These are phyloP conservation scores for Ilex paraguariensis DNA, from an alignment of 305 asterid species.

Conservation along the genomic window DNA sequence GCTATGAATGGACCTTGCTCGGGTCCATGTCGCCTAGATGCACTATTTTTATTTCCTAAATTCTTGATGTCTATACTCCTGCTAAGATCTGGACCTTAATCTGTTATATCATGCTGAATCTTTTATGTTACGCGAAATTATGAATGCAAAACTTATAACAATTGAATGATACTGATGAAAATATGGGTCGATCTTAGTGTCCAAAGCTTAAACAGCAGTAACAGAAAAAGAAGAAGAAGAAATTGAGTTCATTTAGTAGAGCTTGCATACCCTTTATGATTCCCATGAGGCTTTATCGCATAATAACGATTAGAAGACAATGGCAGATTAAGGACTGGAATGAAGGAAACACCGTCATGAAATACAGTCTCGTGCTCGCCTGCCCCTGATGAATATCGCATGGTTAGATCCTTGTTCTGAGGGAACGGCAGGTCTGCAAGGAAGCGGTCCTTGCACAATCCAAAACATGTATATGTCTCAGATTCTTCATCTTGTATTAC, in stretches of 20 bases:
- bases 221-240: too few relatives aligned
- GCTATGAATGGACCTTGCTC: too few relatives aligned
- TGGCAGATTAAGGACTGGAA: conserved; percentile 19
- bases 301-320: conserved; percentile 8
- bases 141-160: too few relatives aligned
- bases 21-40: too few relatives aligned
- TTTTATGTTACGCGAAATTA: too few relatives aligned
- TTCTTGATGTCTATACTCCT: too few relatives aligned
- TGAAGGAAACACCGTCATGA: conserved; percentile 7
- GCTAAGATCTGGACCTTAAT: too few relatives aligned
- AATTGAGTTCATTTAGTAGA: too few relatives aligned
- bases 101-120: too few relatives aligned
- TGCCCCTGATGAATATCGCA: background rate
- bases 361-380: background rate
- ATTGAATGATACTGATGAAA: too few relatives aligned
- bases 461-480: conserved; percentile 17
- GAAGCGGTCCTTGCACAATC: conserved; percentile 10
- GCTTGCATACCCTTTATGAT: background rate
- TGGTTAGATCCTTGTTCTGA: conserved; percentile 19
- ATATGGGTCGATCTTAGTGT: background rate
- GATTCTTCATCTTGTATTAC: conserved; percentile 25
- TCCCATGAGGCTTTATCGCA: conserved; percentile 14
- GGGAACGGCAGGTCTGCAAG: conserved; percentile 13
- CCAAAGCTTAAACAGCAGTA: background rate
- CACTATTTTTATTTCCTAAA: too few relatives aligned